Conservation (phyloP, 768 basidiomycete genomes). For the Boletus bicolor region DNA sequence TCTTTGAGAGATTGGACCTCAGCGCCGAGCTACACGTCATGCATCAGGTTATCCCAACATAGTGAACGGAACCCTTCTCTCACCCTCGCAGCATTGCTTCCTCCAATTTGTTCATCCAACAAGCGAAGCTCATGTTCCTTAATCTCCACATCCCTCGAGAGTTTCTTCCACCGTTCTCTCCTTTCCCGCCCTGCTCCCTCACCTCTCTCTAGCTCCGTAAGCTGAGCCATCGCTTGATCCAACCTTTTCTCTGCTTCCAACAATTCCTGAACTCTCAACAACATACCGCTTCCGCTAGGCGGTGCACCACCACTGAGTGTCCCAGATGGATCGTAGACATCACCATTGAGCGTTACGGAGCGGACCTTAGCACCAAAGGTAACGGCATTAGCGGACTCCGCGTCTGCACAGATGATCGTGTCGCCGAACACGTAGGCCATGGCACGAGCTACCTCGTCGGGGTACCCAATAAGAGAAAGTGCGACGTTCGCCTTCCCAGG, state of each 20-base stretch:
- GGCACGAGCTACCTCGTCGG: constrained; percentile 77
- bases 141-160: constrained; percentile 74
- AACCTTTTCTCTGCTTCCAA: constrained; percentile 63
- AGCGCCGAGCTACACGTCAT: constrained; percentile 58
- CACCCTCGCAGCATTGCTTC: constrained; percentile 88
- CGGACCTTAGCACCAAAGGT: constrained; percentile 74
- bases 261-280: constrained; percentile 83
- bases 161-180: constrained; percentile 58
- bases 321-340: constrained; percentile 94
- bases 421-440: constrained; percentile 94
- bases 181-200: constrained; percentile 49
- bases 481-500: constrained; percentile 82
- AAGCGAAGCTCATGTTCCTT: constrained; percentile 84
- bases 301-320: constrained; percentile 90
- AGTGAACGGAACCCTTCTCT: constrained; percentile 22
- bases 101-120: constrained; percentile 79
- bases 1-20: constrained; percentile 75
- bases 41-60: background rate
- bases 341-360: constrained; percentile 91
- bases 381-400: constrained; percentile 80
- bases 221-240: constrained; percentile 41
- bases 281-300: constrained; percentile 66
- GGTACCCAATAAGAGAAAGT: constrained; percentile 83
- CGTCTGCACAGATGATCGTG: constrained; percentile 87
- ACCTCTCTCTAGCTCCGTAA: constrained; percentile 53